A percentile compares a stretch with the other conserved stretches of the same genome.
These are phyloP conservation scores for Trichoderma brevicompactum DNA, from an alignment of 2,329 filamentous ascomycete genomes.

Conservation along the genomic window DNA sequence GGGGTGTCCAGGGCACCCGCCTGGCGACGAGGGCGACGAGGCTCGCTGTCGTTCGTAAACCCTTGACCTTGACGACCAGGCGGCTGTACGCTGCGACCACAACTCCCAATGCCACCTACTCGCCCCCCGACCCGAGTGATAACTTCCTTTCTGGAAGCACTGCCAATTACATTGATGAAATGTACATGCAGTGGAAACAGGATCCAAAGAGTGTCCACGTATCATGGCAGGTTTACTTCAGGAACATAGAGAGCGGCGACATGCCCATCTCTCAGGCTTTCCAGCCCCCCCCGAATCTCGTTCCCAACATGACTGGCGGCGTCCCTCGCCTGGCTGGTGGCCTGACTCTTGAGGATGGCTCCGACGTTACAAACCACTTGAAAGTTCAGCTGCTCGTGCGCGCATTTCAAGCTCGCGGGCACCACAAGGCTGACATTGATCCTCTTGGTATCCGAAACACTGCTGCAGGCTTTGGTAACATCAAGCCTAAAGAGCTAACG, in stretches of 20 bases:
- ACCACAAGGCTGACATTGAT: constrained; percentile 98
- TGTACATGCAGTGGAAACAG: constrained; percentile 97
- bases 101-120: constrained; percentile 50
- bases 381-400: constrained; percentile 97
- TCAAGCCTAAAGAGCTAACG: constrained; percentile 88
- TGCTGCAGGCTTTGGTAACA: constrained; percentile 78
- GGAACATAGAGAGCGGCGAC: constrained; percentile 97
- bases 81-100: constrained; percentile 54
- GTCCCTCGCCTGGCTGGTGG: constrained; percentile 75
- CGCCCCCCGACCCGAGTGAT: constrained; percentile 79
- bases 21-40: constrained; percentile 34
- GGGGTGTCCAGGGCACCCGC: constrained; percentile 26
- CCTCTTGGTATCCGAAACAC: constrained; percentile 86
- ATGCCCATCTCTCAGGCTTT: constrained; percentile 99
- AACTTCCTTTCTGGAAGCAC: constrained; percentile 96
- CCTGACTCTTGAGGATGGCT: constrained; percentile 68
- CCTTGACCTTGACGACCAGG: constrained; percentile 55
- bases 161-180: constrained; percentile 99
- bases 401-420: constrained; percentile 95
- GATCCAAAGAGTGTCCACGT: constrained; percentile 93
- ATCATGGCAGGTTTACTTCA: constrained; percentile 99
- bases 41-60: constrained; percentile 52
- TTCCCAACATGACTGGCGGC: constrained; percentile 79
- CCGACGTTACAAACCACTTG: constrained; percentile 91
- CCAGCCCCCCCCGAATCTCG: constrained; percentile 89